A percentile compares a stretch with the other conserved stretches of the same genome.
Evolutionary conservation across 139 green algal genomes (phyloP).

Genomic region (Chlamydomonas eustigma): DNA sequence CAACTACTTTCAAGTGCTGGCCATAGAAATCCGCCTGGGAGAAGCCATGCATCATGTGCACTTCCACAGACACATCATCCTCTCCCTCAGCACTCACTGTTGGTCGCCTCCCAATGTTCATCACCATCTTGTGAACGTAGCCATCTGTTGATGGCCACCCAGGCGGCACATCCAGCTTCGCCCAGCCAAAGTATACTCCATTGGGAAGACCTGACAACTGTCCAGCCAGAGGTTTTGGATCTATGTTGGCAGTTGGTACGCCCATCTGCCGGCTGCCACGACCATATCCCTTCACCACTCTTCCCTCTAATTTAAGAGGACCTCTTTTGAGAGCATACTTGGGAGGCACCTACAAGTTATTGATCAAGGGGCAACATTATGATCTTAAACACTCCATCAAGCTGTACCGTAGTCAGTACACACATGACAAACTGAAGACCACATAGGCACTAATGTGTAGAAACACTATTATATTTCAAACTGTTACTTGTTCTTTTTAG

Average conservation of each 20-base stretch:
- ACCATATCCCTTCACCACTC: constrained; percentile 75
- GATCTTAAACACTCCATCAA: too few species aligned
- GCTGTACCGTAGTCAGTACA: too few species aligned
- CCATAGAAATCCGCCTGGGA: constrained; percentile 59
- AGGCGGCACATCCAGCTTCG: constrained; percentile 38
- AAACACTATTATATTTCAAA: too few species aligned
- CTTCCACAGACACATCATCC: constrained; percentile 58
- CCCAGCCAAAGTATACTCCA: constrained; percentile 92
- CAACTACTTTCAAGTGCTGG: constrained; percentile 46
- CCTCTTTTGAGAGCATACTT: constrained; percentile 19
- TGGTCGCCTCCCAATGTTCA: constrained; percentile 87
- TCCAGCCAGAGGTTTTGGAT: constrained; percentile 45
- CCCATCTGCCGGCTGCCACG: constrained; percentile 85
- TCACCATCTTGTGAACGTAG: constrained; percentile 79
- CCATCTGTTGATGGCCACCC: constrained; percentile 34
- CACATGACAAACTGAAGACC: too few species aligned
- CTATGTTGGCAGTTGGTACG: constrained; percentile 86
- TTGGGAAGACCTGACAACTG: constrained; percentile 45
- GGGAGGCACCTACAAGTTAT: constrained; percentile 39
- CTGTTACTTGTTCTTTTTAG: too few species aligned
- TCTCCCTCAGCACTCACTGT: constrained; percentile 68
- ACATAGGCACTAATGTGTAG: too few species aligned
- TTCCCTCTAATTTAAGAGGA: constrained; percentile 40
- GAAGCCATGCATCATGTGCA: constrained; percentile 75
- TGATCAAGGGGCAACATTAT: too few species aligned